Percentiles rank a stretch among this genome's conserved stretches.
phyloP scores from a whole-genome alignment of 805 yeast genomes.

The Maudiozyma pseudohumilis region DNA sequence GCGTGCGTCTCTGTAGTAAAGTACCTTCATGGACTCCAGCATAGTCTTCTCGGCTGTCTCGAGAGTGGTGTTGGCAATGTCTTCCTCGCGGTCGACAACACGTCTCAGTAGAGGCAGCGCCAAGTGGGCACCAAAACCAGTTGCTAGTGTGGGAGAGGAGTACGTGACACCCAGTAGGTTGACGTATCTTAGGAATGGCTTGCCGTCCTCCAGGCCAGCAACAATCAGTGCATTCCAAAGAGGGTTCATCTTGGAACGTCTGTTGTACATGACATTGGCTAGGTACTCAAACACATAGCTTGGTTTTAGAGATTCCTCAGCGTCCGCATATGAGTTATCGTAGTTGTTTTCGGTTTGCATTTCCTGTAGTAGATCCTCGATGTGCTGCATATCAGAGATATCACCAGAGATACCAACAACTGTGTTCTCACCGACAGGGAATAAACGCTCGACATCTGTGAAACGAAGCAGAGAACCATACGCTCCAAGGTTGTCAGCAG shows the following conservation, averaged over 20 bases:
- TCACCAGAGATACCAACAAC: conserved; percentile 94
- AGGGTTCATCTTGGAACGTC: conserved; percentile 92
- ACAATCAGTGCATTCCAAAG: conserved; percentile 91
- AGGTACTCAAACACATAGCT: conserved; percentile 81
- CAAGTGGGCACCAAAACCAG: conserved; percentile 93
- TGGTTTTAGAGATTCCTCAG: conserved; percentile 65
- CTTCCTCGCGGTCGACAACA: conserved; percentile 69
- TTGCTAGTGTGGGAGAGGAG: conserved; percentile 79
- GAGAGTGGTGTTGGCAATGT: conserved; percentile 57
- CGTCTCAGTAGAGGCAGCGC: conserved; percentile 88
- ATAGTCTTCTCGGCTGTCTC: conserved; percentile 70
- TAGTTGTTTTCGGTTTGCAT: conserved; percentile 71
- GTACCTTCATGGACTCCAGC: conserved; percentile 82
- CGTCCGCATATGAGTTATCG: conserved; percentile 39
- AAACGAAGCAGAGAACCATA: conserved; percentile 90
- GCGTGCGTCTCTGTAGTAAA: conserved; percentile 94
- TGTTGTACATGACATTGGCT: conserved; percentile 70
- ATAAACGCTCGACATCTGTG: conserved; percentile 72
- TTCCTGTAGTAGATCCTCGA: conserved; percentile 66
- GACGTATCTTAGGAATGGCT: conserved; percentile 74
- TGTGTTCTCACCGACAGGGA: conserved; percentile 75
- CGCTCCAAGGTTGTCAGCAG: conserved; percentile 90
- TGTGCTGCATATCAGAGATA: conserved; percentile 82
- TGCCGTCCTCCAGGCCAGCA: conserved; percentile 69
- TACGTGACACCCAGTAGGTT: conserved; percentile 89